phyloP scores from a whole-genome alignment of 129 eudicot species.

The Flaveria linearis region DNA sequence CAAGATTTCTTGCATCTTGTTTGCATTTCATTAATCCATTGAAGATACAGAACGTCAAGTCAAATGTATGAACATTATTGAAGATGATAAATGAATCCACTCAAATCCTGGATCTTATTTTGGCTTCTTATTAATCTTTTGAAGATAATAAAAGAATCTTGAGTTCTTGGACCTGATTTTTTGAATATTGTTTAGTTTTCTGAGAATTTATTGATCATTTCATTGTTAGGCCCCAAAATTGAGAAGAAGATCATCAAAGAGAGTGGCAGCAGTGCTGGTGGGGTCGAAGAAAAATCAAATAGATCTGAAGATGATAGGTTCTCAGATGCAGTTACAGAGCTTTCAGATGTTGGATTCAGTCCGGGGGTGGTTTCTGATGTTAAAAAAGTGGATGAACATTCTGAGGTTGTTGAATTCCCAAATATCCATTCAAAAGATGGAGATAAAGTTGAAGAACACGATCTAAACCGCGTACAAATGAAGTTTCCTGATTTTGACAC shows the following conservation, averaged over 20 bases:
- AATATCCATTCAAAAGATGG: conserved; percentile 13
- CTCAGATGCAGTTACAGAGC: conserved; percentile 73
- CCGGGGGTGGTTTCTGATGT: conserved; percentile 29
- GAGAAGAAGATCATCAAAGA: conserved; percentile 40
- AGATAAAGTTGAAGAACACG: conserved; percentile 16
- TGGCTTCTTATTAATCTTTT: background rate
- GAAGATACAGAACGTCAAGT: too few relatives aligned
- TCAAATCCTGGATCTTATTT: background rate
- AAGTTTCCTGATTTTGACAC: background rate
- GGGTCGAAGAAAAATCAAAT: conserved; percentile 42
- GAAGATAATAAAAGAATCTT: background rate
- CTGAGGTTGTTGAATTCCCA: conserved; percentile 21
- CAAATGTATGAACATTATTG: background rate
- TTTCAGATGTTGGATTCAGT: conserved; percentile 54
- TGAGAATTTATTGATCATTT: conserved; percentile 10
- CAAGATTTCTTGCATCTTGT: background rate
- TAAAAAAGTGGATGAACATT: conserved; percentile 9
- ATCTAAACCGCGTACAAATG: too few relatives aligned
- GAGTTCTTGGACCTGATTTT: too few relatives aligned
- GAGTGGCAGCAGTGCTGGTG: conserved; percentile 44
- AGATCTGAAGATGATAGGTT: conserved; percentile 73
- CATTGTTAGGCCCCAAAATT: conserved; percentile 47
- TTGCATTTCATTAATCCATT: background rate
- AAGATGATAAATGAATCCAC: too few relatives aligned
- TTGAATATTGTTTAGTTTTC: background rate